phyloP scores from a whole-genome alignment of 225 moss, liverwort and hornwort genomes.

The Neckera pumila region DNA sequence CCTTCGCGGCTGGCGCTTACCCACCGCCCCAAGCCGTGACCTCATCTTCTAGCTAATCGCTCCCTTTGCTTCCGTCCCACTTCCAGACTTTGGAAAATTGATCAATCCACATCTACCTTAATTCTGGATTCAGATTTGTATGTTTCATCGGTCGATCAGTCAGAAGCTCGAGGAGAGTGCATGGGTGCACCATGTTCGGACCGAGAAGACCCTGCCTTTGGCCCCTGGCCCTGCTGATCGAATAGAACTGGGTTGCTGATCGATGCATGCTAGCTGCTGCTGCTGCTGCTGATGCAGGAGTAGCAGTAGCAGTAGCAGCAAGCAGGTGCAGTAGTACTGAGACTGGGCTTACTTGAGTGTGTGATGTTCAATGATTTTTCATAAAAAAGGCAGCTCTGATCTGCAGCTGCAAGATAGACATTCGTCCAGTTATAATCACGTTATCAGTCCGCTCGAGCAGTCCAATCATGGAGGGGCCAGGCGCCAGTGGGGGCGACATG shows the following conservation, averaged over 20 bases:
- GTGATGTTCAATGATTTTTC: slow-evolving; percentile 21
- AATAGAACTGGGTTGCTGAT: background rate
- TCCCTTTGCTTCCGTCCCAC: background rate
- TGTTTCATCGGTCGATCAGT: background rate
- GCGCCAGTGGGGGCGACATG: slow-evolving; percentile 26
- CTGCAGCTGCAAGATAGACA: slow-evolving; percentile 16
- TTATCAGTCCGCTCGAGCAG: slow-evolving; percentile 22
- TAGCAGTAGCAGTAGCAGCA: background rate
- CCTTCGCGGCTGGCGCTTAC: slow-evolving; percentile 20
- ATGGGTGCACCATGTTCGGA: background rate
- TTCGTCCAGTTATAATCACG: slow-evolving; percentile 27
- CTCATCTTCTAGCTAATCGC: background rate
- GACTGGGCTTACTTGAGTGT: slow-evolving; percentile 7
- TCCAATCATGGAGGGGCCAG: slow-evolving; percentile 32
- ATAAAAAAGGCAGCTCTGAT: background rate
- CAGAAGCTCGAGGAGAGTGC: background rate
- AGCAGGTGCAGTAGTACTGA: background rate
- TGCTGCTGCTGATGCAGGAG: background rate
- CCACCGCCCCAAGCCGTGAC: slow-evolving; percentile 1
- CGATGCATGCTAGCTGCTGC: background rate
- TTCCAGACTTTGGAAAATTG: background rate
- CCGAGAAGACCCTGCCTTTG: background rate
- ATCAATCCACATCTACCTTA: background rate
- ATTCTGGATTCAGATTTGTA: background rate
- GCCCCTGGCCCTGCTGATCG: background rate